Conservation (phyloP, 2,329 filamentous ascomycete genomes). For the Diaporthe nobilis region DNA sequence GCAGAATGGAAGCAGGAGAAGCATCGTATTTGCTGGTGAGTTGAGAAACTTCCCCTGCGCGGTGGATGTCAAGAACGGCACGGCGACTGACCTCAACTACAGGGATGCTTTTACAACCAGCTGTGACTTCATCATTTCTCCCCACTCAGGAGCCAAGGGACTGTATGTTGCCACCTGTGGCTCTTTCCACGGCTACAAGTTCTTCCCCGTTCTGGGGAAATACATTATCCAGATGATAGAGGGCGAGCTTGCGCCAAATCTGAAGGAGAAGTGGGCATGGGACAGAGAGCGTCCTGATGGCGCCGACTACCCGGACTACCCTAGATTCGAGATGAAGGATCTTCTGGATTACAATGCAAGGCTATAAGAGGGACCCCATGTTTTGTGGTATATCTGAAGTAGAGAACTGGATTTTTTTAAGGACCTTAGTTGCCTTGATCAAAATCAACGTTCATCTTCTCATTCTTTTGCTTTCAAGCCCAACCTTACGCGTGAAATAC, state of each 20-base stretch:
- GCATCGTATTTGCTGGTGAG: constrained; percentile 77
- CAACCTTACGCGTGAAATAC: not conserved
- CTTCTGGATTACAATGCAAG: constrained; percentile 52
- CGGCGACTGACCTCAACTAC: not conserved
- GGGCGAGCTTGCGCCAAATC: constrained; percentile 57
- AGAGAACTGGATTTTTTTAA: too few species aligned
- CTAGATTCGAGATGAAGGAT: constrained; percentile 70
- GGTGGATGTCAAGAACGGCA: not conserved
- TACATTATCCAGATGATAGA: constrained; percentile 72
- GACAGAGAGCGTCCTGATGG: constrained; percentile 71
- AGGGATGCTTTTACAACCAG: constrained; percentile 77
- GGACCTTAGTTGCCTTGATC: not conserved
- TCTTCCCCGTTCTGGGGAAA: constrained; percentile 74
- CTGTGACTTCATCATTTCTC: constrained; percentile 74
- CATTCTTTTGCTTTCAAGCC: not conserved
- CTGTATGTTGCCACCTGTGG: constrained; percentile 75
- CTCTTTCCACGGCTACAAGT: constrained; percentile 78
- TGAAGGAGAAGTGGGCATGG: constrained; percentile 68
- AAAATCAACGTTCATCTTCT: not conserved
- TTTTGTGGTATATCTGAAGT: not conserved
- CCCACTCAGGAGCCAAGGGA: constrained; percentile 64
- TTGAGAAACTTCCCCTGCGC: constrained; percentile 29
- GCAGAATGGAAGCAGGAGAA: constrained; percentile 71
- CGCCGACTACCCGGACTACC: constrained; percentile 67
- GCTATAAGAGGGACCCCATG: not conserved